phyloP scores from a whole-genome alignment of 1,284 basidiomycete species.

The Kalmanozyma brasiliensis region DNA sequence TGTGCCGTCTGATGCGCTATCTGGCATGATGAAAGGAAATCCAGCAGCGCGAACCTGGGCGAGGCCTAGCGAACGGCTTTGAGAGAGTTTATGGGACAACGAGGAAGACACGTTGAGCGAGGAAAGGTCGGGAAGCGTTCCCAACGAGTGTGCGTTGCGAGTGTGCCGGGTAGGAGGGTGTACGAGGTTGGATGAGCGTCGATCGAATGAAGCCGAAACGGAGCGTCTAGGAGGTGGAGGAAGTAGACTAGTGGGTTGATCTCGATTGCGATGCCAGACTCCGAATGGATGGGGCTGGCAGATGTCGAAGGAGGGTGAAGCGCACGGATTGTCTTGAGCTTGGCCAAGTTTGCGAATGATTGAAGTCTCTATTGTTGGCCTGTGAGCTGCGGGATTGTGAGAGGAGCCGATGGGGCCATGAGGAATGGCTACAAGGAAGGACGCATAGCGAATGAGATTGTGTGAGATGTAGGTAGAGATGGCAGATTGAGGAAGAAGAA shows the following conservation, averaged over 20 bases:
- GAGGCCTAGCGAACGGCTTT: slow-evolving; percentile 37
- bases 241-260: slow-evolving; percentile 36
- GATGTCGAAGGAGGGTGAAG: slow-evolving; percentile 11
- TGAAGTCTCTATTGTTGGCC: background rate
- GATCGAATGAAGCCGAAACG: slow-evolving; percentile 23
- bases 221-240: slow-evolving; percentile 30
- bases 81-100: slow-evolving; percentile 1
- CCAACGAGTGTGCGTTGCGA: slow-evolving; percentile 39
- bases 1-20: slow-evolving; percentile 35
- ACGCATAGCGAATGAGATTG: too few species aligned
- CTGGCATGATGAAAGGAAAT: slow-evolving; percentile 51
- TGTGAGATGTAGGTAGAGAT: too few species aligned
- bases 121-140: slow-evolving; percentile 30
- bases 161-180: slow-evolving; percentile 7
- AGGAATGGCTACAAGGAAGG: slow-evolving; percentile 5
- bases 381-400: background rate
- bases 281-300: slow-evolving; percentile 38
- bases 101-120: slow-evolving; percentile 31
- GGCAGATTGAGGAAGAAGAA: too few species aligned
- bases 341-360: background rate
- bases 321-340: slow-evolving; percentile 1
- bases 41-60: slow-evolving; percentile 38
- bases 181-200: background rate
- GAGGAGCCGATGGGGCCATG: slow-evolving; percentile 9
- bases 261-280: slow-evolving; percentile 32